These are phyloP conservation scores for Xylaria sp. DNA, from an alignment of 495 filamentous ascomycete species.

Conservation along the genomic window DNA sequence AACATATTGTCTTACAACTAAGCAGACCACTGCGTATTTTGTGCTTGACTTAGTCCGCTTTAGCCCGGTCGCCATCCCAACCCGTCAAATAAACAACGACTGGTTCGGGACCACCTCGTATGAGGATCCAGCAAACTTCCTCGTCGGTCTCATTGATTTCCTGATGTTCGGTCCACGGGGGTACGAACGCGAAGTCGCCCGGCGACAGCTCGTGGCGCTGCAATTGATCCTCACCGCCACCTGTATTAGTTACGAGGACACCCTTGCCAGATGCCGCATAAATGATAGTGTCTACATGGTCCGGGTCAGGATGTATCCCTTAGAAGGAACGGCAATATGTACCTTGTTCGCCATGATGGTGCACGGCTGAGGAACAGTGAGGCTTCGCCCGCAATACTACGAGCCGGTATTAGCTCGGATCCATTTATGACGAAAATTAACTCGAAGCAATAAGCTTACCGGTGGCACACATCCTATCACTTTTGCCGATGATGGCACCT, in stretches of 20 bases:
- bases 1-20: not conserved
- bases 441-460: constrained; percentile 41
- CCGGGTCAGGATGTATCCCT: not conserved
- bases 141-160: constrained; percentile 66
- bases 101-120: constrained; percentile 62
- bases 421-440: not conserved
- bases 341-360: constrained; percentile 59
- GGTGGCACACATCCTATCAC: constrained; percentile 63
- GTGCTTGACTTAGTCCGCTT: constrained; percentile 31
- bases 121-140: constrained; percentile 66
- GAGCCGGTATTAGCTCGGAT: not conserved
- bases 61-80: constrained; percentile 57
- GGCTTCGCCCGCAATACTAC: constrained; percentile 54
- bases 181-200: constrained; percentile 71
- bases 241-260: constrained; percentile 47
- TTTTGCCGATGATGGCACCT: constrained; percentile 64
- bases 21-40: constrained; percentile 16
- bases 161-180: constrained; percentile 70
- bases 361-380: constrained; percentile 47
- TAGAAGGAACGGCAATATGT: constrained; percentile 22
- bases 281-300: constrained; percentile 51
- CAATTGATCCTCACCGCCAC: constrained; percentile 47
- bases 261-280: constrained; percentile 52
- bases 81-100: constrained; percentile 64
- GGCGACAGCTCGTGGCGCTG: constrained; percentile 60